Conservation (phyloP, 768 basidiomycete genomes). For the Lentinula detonsa region DNA sequence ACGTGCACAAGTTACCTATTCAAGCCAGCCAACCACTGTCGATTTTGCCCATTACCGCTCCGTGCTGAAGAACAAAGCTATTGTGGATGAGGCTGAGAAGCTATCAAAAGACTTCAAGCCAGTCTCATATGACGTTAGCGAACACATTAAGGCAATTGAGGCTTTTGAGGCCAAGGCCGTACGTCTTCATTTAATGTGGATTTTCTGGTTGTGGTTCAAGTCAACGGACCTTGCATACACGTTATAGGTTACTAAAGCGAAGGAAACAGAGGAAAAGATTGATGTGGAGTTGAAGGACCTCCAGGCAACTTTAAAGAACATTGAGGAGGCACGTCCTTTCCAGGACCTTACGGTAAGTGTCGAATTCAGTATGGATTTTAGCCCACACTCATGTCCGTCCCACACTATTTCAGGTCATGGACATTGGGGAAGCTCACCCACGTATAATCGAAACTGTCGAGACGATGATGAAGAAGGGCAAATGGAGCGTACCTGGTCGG, state of each 20-base stretch:
- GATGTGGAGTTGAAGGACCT: conserved; percentile 88
- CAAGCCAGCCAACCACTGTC: conserved; percentile 71
- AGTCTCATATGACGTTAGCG: conserved; percentile 83
- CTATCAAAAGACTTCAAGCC: conserved; percentile 86
- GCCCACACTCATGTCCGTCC: background rate
- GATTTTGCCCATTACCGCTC: conserved; percentile 91
- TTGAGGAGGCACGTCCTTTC: conserved; percentile 95
- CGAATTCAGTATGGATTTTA: background rate
- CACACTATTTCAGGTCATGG: conserved; percentile 56
- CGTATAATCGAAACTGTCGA: conserved; percentile 88
- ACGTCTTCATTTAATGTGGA: conserved; percentile 25
- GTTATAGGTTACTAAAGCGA: conserved; percentile 77
- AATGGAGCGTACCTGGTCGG: conserved; percentile 94
- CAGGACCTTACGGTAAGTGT: conserved; percentile 86
- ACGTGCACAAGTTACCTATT: conserved; percentile 57
- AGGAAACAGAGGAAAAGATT: conserved; percentile 87
- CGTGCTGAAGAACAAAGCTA: conserved; percentile 84
- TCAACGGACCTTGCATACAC: background rate
- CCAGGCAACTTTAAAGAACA: conserved; percentile 91
- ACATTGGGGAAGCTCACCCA: conserved; percentile 89
- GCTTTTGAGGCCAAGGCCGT: conserved; percentile 97
- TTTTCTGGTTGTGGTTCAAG: conserved; percentile 3
- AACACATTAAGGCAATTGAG: conserved; percentile 92
- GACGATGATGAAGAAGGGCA: conserved; percentile 95
- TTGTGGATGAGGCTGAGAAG: conserved; percentile 93